Evolutionary conservation across 1,139 yeast genomes (phyloP).

Genomic region (Diutina siamensis): DNA sequence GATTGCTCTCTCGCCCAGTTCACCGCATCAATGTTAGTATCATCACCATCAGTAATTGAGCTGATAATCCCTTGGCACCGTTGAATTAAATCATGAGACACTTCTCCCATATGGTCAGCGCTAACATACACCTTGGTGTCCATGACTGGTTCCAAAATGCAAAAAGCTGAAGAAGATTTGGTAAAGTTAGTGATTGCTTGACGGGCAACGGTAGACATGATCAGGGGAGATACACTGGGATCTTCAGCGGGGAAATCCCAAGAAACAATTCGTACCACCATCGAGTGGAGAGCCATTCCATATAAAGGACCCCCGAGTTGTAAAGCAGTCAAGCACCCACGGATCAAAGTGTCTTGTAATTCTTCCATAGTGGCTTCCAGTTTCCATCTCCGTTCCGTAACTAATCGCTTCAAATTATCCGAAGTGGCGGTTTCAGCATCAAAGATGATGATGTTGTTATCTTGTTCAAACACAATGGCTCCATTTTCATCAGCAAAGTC

Average conservation of each 20-base stretch:
- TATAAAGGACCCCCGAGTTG: slow-evolving; percentile 68
- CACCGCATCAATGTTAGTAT: slow-evolving; percentile 29
- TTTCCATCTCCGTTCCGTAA: slow-evolving; percentile 38
- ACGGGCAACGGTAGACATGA: slow-evolving; percentile 21
- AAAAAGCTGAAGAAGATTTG: slow-evolving; percentile 21
- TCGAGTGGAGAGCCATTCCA: slow-evolving; percentile 55
- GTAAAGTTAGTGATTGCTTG: slow-evolving; percentile 17
- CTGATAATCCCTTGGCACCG: slow-evolving; percentile 61
- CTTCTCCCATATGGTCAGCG: slow-evolving; percentile 69
- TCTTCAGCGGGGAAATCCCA: slow-evolving; percentile 50
- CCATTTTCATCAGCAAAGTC: slow-evolving; percentile 28
- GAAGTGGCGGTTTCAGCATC: slow-evolving; percentile 20
- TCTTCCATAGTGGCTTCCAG: slow-evolving; percentile 35
- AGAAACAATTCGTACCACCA: slow-evolving; percentile 36
- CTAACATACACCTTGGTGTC: slow-evolving; percentile 54
- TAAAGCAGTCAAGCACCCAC: slow-evolving; percentile 60
- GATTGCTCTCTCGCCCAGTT: slow-evolving; percentile 41
- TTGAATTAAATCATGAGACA: slow-evolving; percentile 64
- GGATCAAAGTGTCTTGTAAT: slow-evolving; percentile 39
- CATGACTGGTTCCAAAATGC: slow-evolving; percentile 83
- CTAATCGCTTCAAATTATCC: slow-evolving; percentile 15
- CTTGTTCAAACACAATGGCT: slow-evolving; percentile 22
- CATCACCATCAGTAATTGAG: slow-evolving; percentile 52
- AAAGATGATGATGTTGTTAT: slow-evolving; percentile 26
- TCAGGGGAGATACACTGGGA: slow-evolving; percentile 14